phyloP scores from a whole-genome alignment of 2,329 filamentous ascomycete genomes.

The Xylariaceae sp. region DNA sequence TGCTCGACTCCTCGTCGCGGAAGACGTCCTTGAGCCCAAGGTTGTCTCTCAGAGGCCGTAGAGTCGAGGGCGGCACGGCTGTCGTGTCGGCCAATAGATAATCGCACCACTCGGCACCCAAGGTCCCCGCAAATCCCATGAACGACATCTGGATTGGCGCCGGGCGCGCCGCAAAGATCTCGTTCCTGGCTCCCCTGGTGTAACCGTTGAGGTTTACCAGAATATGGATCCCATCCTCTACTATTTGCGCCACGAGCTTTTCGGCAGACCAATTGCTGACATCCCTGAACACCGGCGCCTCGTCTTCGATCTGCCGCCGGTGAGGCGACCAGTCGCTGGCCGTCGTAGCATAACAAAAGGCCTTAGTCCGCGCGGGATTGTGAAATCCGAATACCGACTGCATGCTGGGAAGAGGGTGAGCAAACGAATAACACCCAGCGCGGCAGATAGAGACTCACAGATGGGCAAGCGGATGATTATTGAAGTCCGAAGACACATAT shows the following conservation, averaged over 20 bases:
- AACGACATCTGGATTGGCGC: slow-evolving; percentile 99
- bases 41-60: slow-evolving; percentile 73
- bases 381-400: slow-evolving; percentile 97
- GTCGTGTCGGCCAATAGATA: slow-evolving; percentile 88
- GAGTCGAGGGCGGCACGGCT: slow-evolving; percentile 72
- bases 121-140: slow-evolving; percentile 95
- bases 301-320: slow-evolving; percentile 84
- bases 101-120: slow-evolving; percentile 97
- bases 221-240: slow-evolving; percentile 83
- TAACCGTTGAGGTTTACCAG: slow-evolving; percentile 98
- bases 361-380: slow-evolving; percentile 62
- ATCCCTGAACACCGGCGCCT: slow-evolving; percentile 86
- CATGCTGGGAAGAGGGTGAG: slow-evolving; percentile 49
- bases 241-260: slow-evolving; percentile 75
- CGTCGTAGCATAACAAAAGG: slow-evolving; percentile 94
- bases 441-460: slow-evolving; percentile 40
- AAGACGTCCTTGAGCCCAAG: slow-evolving; percentile 65
- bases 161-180: slow-evolving; percentile 90
- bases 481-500: slow-evolving; percentile 97
- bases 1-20: slow-evolving; percentile 57
- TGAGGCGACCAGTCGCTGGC: slow-evolving; percentile 83
- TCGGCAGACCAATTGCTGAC: slow-evolving; percentile 82
- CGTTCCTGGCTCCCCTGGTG: slow-evolving; percentile 91
- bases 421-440: neutral
- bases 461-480: slow-evolving; percentile 94